Conservation (phyloP, 352 stramenopile genomes). For the Phytopythium oedochilum region DNA sequence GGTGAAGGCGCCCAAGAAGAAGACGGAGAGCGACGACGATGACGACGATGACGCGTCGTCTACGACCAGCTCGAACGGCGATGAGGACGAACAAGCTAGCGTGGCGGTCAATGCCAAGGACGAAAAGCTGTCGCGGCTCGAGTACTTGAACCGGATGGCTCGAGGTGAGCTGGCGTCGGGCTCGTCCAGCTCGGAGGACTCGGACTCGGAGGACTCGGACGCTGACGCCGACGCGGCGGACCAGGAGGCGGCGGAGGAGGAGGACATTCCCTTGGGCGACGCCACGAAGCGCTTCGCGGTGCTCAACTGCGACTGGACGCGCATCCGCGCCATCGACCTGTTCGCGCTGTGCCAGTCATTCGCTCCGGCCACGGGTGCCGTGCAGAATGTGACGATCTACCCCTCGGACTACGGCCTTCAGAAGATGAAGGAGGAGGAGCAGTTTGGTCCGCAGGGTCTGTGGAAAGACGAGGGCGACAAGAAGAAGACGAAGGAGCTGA, state of each 20-base stretch:
- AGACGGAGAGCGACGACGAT: constrained; percentile 23
- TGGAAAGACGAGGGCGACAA: constrained; percentile 50
- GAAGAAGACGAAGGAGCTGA: constrained; percentile 21
- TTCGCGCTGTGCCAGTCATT: constrained; percentile 95
- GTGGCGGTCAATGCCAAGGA: constrained; percentile 29
- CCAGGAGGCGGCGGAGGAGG: constrained; percentile 41
- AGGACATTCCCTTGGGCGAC: constrained; percentile 80
- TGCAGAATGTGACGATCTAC: constrained; percentile 95
- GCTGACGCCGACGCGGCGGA: constrained; percentile 22
- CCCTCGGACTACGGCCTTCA: constrained; percentile 94
- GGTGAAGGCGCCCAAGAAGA: constrained; percentile 13
- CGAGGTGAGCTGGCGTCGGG: constrained; percentile 67
- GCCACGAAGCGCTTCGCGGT: constrained; percentile 90
- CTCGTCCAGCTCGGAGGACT: constrained; percentile 41
- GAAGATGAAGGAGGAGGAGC: constrained; percentile 89
- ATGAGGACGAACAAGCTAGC: constrained; percentile 19
- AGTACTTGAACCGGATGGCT: constrained; percentile 84
- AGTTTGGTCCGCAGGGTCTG: constrained; percentile 60
- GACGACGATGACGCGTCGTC: constrained; percentile 20
- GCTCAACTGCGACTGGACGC: constrained; percentile 96
- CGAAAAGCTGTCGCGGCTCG: constrained; percentile 71
- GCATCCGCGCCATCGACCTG: constrained; percentile 94
- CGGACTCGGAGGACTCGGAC: constrained; percentile 46
- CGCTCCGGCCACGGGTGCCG: constrained; percentile 80
- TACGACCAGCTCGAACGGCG: constrained; percentile 26